A percentile compares a stretch with the other conserved stretches of the same genome.
These are phyloP conservation scores for Thozetella sp. DNA, from an alignment of 495 filamentous ascomycete species.

Conservation along the genomic window DNA sequence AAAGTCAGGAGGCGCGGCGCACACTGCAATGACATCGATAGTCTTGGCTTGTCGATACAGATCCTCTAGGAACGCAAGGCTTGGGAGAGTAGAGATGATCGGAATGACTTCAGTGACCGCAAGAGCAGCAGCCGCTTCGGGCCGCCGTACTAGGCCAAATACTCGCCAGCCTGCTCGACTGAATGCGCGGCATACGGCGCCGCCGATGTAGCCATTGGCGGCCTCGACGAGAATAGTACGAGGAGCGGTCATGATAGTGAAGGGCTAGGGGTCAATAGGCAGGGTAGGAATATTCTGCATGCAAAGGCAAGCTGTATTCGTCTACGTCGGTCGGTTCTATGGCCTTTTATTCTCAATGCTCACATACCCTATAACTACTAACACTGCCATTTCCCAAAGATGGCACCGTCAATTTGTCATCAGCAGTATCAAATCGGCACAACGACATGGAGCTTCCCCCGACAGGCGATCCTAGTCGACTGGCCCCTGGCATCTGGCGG, in stretches of 20 bases:
- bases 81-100: constrained; percentile 24
- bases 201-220: constrained; percentile 42
- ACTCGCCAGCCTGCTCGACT: constrained; percentile 33
- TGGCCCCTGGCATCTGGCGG: too few relatives aligned
- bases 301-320: too few relatives aligned
- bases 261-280: too few relatives aligned
- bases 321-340: too few relatives aligned
- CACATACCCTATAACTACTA: too few relatives aligned
- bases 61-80: neutral
- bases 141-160: constrained; percentile 35
- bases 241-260: neutral
- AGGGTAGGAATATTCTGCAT: neutral
- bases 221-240: constrained; percentile 37
- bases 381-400: too few relatives aligned
- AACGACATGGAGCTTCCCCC: too few relatives aligned
- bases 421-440: too few relatives aligned
- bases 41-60: constrained; percentile 17
- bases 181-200: constrained; percentile 38
- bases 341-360: too few relatives aligned
- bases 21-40: constrained; percentile 34
- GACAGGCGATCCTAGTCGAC: too few relatives aligned
- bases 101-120: constrained; percentile 29
- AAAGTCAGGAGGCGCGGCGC: constrained; percentile 34
- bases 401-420: too few relatives aligned
- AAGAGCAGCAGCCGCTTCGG: constrained; percentile 18